Conservation (phyloP, 2,329 filamentous ascomycete species). For the Aaosphaeria pasadenensis region DNA sequence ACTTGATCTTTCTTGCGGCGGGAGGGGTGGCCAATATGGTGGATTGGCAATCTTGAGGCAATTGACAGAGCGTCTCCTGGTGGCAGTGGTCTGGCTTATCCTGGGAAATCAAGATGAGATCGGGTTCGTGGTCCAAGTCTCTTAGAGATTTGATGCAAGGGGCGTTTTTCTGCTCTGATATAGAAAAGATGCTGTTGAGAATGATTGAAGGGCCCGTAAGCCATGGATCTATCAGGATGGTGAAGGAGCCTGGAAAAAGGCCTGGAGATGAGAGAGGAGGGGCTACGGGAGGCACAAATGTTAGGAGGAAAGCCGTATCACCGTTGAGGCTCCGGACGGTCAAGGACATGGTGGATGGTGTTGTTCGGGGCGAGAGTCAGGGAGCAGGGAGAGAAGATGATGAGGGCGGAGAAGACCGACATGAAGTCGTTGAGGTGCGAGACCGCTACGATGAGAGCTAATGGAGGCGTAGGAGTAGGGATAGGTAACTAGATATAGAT, state of each 20-base stretch:
- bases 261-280: slow-evolving; percentile 37
- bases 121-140: slow-evolving; percentile 51
- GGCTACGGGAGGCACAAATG: slow-evolving; percentile 55
- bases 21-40: slow-evolving; percentile 64
- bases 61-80: slow-evolving; percentile 63
- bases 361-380: no score
- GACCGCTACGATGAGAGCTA: no score
- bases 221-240: slow-evolving; percentile 71
- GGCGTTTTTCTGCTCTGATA: slow-evolving; percentile 53
- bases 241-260: slow-evolving; percentile 54
- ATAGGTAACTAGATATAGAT: no score
- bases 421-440: no score
- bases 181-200: slow-evolving; percentile 60
- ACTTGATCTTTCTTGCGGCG: slow-evolving; percentile 62
- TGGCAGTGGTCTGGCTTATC: slow-evolving; percentile 69
- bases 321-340: slow-evolving; percentile 63
- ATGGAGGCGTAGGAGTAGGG: no score
- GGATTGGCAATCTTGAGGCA: slow-evolving; percentile 55
- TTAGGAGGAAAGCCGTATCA: slow-evolving; percentile 64
- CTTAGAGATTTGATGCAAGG: slow-evolving; percentile 58
- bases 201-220: slow-evolving; percentile 60
- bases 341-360: slow-evolving; percentile 54
- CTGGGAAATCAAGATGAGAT: slow-evolving; percentile 59
- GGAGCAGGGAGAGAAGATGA: no score
- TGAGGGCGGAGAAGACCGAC: no score